A percentile compares a stretch with the other conserved stretches of the same genome.
These are phyloP conservation scores for Aphelidium insulamus DNA, from an alignment of 371 early-diverging fungal genomes.

Conservation along the genomic window DNA sequence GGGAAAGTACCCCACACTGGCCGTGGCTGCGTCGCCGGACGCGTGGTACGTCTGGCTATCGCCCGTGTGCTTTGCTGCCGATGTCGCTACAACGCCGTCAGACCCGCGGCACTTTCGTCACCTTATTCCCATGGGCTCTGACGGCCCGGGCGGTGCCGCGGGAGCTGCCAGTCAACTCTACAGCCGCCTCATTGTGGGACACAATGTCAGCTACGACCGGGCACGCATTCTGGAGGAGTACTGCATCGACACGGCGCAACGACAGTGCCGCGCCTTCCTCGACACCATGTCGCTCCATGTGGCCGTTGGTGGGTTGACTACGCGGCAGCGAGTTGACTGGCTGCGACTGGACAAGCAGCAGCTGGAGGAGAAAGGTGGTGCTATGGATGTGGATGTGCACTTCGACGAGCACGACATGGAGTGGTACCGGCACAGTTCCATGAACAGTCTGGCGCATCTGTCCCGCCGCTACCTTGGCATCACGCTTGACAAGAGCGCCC, in stretches of 20 bases:
- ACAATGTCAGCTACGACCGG: conserved; percentile 81
- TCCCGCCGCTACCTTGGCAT: conserved; percentile 50
- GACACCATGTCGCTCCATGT: conserved; percentile 91
- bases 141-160: background rate
- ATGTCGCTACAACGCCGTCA: conserved; percentile 9
- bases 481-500: conserved; percentile 43
- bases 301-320: conserved; percentile 69
- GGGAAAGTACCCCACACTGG: conserved; percentile 53
- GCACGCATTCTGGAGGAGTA: conserved; percentile 77
- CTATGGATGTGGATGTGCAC: conserved; percentile 10
- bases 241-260: conserved; percentile 10
- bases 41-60: conserved; percentile 89
- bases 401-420: conserved; percentile 4
- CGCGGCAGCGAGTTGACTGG: conserved; percentile 70
- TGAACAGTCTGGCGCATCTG: conserved; percentile 55
- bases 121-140: conserved; percentile 37
- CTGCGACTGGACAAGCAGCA: conserved; percentile 11
- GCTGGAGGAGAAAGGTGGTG: conserved; percentile 7
- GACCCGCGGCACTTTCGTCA: conserved; percentile 16
- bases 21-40: conserved; percentile 43
- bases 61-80: conserved; percentile 26
- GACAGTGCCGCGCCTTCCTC: conserved; percentile 36
- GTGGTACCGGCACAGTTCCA: conserved; percentile 44
- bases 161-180: conserved; percentile 5
- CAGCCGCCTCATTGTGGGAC: conserved; percentile 52